phyloP scores from a whole-genome alignment of 2,329 filamentous ascomycete species.

The Hysterium pulicare region DNA sequence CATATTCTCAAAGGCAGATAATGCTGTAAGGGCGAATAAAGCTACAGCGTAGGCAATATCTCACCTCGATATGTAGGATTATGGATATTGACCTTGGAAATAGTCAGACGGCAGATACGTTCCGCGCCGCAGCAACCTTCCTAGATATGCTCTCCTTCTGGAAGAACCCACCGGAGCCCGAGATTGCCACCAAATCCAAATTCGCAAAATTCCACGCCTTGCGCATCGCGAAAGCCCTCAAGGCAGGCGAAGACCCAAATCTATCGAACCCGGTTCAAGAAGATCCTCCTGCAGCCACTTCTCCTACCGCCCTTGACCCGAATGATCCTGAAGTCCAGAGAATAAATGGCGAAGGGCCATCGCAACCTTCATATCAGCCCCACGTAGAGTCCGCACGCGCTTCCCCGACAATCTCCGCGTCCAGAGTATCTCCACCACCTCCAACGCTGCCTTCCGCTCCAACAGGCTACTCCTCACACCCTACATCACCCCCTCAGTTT shows the following conservation, averaged over 20 bases:
- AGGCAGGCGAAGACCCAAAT: conserved; percentile 89
- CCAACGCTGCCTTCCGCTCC: conserved; percentile 28
- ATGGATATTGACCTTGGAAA: conserved; percentile 5
- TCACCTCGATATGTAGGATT: conserved; percentile 1
- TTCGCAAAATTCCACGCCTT: conserved; percentile 95
- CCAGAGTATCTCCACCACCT: conserved; percentile 47
- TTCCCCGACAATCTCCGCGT: conserved; percentile 37
- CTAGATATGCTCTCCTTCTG: conserved; percentile 85
- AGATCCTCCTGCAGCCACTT: conserved; percentile 32
- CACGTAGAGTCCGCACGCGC: conserved; percentile 55
- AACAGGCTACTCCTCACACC: conserved; percentile 25
- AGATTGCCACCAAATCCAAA: conserved; percentile 83
- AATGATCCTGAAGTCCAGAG: conserved; percentile 63
- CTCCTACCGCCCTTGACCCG: conserved; percentile 53
- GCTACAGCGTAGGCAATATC: conserved; percentile 63
- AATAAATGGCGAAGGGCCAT: conserved; percentile 41
- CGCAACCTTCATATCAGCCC: conserved; percentile 43
- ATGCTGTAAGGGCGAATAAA: conserved; percentile 75
- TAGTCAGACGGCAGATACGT: conserved; percentile 89
- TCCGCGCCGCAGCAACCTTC: conserved; percentile 88
- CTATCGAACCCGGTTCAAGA: conserved; percentile 75
- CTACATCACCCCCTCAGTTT: conserved; percentile 5
- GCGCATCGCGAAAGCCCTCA: conserved; percentile 85
- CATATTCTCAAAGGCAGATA: conserved; percentile 80
- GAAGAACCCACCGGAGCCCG: conserved; percentile 65